phyloP scores from a whole-genome alignment of 1,284 basidiomycete species.

The Ustilago hordei region DNA sequence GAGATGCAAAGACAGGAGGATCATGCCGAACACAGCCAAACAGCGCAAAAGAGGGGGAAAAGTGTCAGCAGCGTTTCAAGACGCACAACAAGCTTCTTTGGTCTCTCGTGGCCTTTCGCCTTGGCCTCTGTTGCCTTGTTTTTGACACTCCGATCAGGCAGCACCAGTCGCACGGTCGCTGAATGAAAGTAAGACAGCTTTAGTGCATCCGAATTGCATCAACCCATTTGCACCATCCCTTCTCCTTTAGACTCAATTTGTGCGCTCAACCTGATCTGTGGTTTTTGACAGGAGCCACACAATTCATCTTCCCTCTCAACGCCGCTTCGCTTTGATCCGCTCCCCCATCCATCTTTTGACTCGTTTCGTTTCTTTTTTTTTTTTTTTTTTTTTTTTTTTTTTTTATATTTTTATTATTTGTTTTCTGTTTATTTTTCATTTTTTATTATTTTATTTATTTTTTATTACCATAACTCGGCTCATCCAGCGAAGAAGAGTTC shows the following conservation, averaged over 20 bases:
- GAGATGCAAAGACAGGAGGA: not conserved
- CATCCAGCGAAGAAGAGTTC: too few species aligned
- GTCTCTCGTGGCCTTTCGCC: constrained; percentile 19
- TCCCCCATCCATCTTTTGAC: not conserved
- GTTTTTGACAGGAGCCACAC: constrained; percentile 36
- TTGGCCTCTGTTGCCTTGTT: constrained; percentile 6
- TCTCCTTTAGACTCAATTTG: not conserved
- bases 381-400: not conserved
- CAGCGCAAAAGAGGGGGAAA: not conserved
- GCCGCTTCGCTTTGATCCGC: constrained; percentile 17
- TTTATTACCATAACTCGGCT: not conserved
- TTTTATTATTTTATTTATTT: not conserved
- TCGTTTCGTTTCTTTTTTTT: not conserved
- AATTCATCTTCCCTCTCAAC: constrained; percentile 3
- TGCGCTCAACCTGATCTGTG: not conserved
- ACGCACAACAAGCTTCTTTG: not conserved
- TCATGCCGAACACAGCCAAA: not conserved
- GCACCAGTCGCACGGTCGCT: not conserved
- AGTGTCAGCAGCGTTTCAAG: not conserved
- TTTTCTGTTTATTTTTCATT: not conserved
- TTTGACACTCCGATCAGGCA: constrained; percentile 12
- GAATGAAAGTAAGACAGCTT: not conserved
- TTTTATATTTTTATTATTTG: not conserved
- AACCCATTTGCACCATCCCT: not conserved
- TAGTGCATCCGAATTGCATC: not conserved